phyloP scores from a whole-genome alignment of 169 alveolate genomes.

The Cryptosporidium ryanae region DNA sequence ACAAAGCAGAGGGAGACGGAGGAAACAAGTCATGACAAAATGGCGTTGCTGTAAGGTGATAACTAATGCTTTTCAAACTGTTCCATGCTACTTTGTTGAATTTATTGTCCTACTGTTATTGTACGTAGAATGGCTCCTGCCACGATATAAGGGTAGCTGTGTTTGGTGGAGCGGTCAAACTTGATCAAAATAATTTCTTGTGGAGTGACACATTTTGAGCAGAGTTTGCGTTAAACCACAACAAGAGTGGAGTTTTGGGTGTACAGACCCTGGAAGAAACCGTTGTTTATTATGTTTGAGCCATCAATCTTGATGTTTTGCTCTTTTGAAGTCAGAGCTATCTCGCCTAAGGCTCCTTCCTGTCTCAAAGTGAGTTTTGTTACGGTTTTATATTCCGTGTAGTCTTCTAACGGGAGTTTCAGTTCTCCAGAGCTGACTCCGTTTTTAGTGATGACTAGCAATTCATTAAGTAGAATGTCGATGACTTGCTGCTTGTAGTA shows the following conservation, averaged over 20 bases:
- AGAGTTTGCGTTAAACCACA: background rate
- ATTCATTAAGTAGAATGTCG: slow-evolving; percentile 15
- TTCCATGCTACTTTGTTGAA: no score
- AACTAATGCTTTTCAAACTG: no score
- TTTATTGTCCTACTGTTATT: no score
- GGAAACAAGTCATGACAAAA: no score
- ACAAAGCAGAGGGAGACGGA: no score
- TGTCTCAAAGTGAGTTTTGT: slow-evolving; percentile 51
- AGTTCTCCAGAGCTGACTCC: slow-evolving; percentile 4
- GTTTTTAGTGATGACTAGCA: background rate
- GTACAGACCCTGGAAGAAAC: slow-evolving; percentile 36
- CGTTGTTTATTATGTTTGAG: slow-evolving; percentile 12
- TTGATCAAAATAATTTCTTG: no score
- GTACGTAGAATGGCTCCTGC: no score
- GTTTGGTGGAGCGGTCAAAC: no score
- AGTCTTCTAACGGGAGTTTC: slow-evolving; percentile 1
- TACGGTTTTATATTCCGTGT: slow-evolving; percentile 11
- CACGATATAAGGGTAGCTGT: no score
- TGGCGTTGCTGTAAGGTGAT: no score
- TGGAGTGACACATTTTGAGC: background rate
- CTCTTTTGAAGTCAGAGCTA: slow-evolving; percentile 39
- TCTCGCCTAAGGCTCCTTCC: slow-evolving; percentile 58
- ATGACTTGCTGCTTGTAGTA: slow-evolving; percentile 54
- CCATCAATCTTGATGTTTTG: slow-evolving; percentile 33
- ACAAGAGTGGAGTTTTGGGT: slow-evolving; percentile 39